Conservation (phyloP, 345 rosid genomes). For the Zanthoxylum bungeanum region DNA sequence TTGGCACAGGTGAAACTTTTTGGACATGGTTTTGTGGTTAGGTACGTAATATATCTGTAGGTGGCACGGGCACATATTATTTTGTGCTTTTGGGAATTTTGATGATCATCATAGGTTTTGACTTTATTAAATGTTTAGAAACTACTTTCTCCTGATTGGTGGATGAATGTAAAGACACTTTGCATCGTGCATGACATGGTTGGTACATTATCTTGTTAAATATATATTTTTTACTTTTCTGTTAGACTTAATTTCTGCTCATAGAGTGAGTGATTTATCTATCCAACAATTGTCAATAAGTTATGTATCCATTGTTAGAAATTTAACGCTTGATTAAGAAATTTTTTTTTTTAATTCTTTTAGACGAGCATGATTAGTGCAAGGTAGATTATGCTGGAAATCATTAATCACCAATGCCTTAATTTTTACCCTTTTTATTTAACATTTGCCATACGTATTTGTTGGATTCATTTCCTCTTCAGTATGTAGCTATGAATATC, state of each 20-base stretch:
- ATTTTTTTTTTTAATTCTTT: background rate
- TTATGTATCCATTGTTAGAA: background rate
- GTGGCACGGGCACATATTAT: too few relatives aligned
- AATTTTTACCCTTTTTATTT: background rate
- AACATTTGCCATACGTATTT: background rate
- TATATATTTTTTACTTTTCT: background rate
- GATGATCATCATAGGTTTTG: too few relatives aligned
- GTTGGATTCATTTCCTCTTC: too few relatives aligned
- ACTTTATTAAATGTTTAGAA: background rate
- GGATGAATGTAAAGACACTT: background rate
- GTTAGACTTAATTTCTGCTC: slow-evolving; percentile 1
- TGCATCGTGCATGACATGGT: background rate
- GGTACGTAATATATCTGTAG: background rate
- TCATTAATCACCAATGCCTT: background rate
- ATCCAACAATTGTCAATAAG: slow-evolving; percentile 20
- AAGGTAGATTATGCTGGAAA: background rate
- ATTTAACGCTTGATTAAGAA: background rate
- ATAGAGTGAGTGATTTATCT: slow-evolving; percentile 10
- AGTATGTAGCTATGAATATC: background rate
- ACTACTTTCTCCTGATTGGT: background rate
- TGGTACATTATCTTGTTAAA: slow-evolving; percentile 5
- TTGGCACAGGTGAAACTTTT: slow-evolving; percentile 73
- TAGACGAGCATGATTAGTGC: slow-evolving; percentile 5
- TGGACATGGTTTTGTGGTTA: slow-evolving; percentile 5
- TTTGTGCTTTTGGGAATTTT: too few relatives aligned